phyloP scores from a whole-genome alignment of 257 asterid genomes.

The Coffea canephora region DNA sequence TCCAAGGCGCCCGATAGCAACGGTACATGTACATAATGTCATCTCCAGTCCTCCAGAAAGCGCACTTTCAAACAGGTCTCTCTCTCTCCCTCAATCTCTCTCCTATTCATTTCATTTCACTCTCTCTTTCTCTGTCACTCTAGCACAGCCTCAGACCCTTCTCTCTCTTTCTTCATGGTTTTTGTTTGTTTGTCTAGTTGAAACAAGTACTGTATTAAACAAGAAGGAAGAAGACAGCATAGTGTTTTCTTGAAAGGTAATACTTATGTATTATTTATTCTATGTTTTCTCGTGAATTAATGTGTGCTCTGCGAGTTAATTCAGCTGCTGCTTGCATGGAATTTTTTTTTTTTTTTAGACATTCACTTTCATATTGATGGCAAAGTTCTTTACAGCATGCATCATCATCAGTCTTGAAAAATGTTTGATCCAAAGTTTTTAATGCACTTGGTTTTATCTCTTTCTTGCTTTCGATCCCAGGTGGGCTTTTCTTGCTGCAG shows the following conservation, averaged over 20 bases:
- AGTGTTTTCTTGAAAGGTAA: neutral
- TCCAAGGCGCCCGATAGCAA: constrained; percentile 23
- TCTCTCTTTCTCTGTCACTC: constrained; percentile 8
- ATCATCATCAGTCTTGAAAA: neutral
- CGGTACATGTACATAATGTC: constrained; percentile 8
- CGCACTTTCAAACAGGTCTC: constrained; percentile 14
- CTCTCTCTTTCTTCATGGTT: neutral
- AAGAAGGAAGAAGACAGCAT: neutral
- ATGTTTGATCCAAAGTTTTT: neutral
- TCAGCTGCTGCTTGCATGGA: constrained; percentile 18
- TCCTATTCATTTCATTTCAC: neutral
- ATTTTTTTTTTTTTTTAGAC: neutral
- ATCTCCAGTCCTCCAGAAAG: constrained; percentile 20
- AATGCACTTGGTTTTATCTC: neutral
- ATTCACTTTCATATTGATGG: neutral
- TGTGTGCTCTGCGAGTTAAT: neutral
- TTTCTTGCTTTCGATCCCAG: constrained; percentile 1
- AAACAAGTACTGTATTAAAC: neutral
- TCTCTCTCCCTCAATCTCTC: neutral
- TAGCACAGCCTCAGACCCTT: neutral
- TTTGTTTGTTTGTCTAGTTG: neutral
- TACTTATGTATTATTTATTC: too few species aligned
- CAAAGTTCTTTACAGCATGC: neutral
- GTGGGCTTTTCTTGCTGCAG: neutral
- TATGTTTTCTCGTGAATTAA: neutral